Evolutionary conservation across 2,329 filamentous ascomycete species (phyloP).

Genomic region (Drechslera avenae): DNA sequence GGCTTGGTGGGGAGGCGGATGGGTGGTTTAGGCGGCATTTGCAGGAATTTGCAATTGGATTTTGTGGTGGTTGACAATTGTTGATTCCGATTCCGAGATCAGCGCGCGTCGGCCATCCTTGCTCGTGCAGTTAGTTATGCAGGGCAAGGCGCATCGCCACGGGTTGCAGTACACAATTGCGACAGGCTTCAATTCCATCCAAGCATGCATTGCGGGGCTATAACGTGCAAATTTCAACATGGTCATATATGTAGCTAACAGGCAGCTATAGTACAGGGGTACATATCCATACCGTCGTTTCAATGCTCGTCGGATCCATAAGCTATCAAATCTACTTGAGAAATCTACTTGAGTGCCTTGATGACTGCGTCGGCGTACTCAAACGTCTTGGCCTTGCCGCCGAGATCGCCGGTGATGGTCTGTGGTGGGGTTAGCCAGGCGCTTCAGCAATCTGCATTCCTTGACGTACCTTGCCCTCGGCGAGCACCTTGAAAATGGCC

Average conservation of each 20-base stretch:
- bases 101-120: constrained; percentile 10
- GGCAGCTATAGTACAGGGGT: constrained; percentile 46
- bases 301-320: constrained; percentile 34
- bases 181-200: too few relatives aligned
- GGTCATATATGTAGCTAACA: constrained; percentile 29
- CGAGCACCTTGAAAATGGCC: constrained; percentile 92
- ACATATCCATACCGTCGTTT: constrained; percentile 45
- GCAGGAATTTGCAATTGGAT: not conserved
- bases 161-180: too few relatives aligned
- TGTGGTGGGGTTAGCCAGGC: constrained; percentile 38
- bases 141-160: not conserved
- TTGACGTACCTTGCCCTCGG: constrained; percentile 80
- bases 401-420: constrained; percentile 90
- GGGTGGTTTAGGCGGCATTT: constrained; percentile 36
- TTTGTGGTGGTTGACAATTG: not conserved
- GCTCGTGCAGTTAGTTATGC: constrained; percentile 4
- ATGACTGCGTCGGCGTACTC: constrained; percentile 96
- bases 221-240: constrained; percentile 20
- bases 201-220: not conserved
- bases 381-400: constrained; percentile 92
- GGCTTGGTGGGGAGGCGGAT: constrained; percentile 20
- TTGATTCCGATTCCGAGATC: not conserved
- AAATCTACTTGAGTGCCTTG: constrained; percentile 56
- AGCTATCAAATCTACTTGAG: constrained; percentile 29
- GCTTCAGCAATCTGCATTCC: not conserved